These are phyloP conservation scores for Nakazawaea siamensis DNA, from an alignment of 805 yeast species.

Conservation along the genomic window DNA sequence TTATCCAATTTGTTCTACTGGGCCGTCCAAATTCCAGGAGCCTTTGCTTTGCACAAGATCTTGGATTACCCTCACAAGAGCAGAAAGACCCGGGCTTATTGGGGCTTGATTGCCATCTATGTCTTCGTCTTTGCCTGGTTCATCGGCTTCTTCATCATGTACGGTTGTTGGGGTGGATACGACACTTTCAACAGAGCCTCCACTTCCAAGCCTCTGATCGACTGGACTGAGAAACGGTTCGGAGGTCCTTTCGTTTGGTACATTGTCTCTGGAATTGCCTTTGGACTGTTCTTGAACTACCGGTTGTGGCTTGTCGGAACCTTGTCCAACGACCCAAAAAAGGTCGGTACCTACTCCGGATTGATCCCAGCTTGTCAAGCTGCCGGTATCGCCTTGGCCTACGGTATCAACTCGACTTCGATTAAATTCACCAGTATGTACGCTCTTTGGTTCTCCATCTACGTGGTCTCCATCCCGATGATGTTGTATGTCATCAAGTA, in stretches of 20 bases:
- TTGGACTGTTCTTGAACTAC: slow-evolving; percentile 9
- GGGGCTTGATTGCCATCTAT: slow-evolving; percentile 8
- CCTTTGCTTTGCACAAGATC: slow-evolving; percentile 9
- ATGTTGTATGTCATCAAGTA: slow-evolving; percentile 11
- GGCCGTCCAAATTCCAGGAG: slow-evolving; percentile 13
- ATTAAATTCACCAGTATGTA: slow-evolving; percentile 6
- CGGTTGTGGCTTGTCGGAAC: slow-evolving; percentile 10
- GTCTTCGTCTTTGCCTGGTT: slow-evolving; percentile 1
- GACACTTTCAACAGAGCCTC: slow-evolving; percentile 3
- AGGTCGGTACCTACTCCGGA: slow-evolving; percentile 11
- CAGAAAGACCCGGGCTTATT: slow-evolving; percentile 12
- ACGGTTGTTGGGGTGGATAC: slow-evolving; percentile 7
- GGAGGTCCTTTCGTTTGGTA: slow-evolving; percentile 10
- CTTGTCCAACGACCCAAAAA: slow-evolving; percentile 14
- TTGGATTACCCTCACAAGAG: slow-evolving; percentile 8
- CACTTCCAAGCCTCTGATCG: slow-evolving; percentile 2
- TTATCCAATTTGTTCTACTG: slow-evolving; percentile 13
- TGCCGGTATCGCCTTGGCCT: slow-evolving; percentile 13
- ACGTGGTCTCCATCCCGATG: slow-evolving; percentile 10
- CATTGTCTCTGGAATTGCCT: slow-evolving; percentile 10
- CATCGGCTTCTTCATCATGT: slow-evolving; percentile 8
- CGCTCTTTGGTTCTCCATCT: slow-evolving; percentile 10
- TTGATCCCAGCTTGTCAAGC: slow-evolving; percentile 12
- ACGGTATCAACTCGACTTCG: slow-evolving; percentile 11
- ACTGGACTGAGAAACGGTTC: slow-evolving; percentile 9